Evolutionary conservation across 2,329 filamentous ascomycete species (phyloP).

Genomic region (Fusarium staphyleae): DNA sequence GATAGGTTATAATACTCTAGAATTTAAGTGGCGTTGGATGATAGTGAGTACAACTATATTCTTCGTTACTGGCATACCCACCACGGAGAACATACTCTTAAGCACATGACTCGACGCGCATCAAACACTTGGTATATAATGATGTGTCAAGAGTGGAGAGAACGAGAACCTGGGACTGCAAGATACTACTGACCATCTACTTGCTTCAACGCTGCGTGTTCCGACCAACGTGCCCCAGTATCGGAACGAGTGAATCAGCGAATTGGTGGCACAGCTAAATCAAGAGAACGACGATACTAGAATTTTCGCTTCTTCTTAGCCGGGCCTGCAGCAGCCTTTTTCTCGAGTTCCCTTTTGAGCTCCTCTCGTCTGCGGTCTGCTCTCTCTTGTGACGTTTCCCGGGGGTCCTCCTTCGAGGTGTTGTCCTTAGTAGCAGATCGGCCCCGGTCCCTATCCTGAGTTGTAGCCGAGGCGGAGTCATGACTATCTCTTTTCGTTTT

Average conservation of each 20-base stretch:
- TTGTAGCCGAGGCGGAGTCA: slow-evolving; percentile 3
- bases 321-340: slow-evolving; percentile 57
- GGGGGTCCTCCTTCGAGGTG: slow-evolving; percentile 43
- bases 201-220: background rate
- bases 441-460: slow-evolving; percentile 35
- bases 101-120: too few species aligned
- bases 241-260: too few species aligned
- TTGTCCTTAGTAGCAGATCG: slow-evolving; percentile 29
- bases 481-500: slow-evolving; percentile 34
- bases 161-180: background rate
- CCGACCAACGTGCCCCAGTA: background rate
- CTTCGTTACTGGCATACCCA: too few species aligned
- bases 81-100: too few species aligned
- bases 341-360: slow-evolving; percentile 58
- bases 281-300: slow-evolving; percentile 36
- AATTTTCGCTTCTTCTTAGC: slow-evolving; percentile 65
- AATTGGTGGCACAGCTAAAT: background rate
- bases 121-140: background rate
- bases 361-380: slow-evolving; percentile 61
- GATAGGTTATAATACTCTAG: too few species aligned
- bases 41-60: too few species aligned
- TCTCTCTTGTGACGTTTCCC: slow-evolving; percentile 55
- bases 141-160: background rate
- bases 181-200: background rate
- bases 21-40: too few species aligned